A percentile compares a stretch with the other conserved stretches of the same genome.
Evolutionary conservation across 352 stramenopile genomes (phyloP).

Genomic region (Peronospora tabacina): DNA sequence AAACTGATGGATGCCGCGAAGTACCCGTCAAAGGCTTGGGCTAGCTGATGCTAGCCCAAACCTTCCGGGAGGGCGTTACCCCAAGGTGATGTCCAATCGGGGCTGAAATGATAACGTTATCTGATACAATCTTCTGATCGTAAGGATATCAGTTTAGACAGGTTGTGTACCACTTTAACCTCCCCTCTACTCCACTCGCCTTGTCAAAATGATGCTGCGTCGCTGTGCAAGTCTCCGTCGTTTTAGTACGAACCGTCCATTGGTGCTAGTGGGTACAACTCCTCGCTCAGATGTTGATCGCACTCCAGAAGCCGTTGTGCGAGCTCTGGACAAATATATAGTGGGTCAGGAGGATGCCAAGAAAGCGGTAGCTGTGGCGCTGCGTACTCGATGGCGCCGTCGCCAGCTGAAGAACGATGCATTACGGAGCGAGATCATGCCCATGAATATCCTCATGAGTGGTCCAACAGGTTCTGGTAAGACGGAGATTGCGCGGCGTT

Average conservation of each 20-base stretch:
- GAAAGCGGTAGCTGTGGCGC: constrained; percentile 95
- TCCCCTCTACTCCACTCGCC: neutral
- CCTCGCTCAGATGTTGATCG: constrained; percentile 30
- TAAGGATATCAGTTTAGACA: too few species aligned
- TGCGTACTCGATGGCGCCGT: constrained; percentile 96
- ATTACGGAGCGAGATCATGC: constrained; percentile 86
- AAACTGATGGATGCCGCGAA: too few species aligned
- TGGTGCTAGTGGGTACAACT: constrained; percentile 3
- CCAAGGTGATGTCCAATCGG: too few species aligned
- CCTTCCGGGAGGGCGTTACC: too few species aligned
- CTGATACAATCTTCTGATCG: too few species aligned
- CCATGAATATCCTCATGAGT: constrained; percentile 99
- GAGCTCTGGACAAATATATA: constrained; percentile 93
- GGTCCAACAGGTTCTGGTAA: constrained; percentile 96
- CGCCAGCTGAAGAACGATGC: constrained; percentile 87
- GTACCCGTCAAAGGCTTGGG: too few species aligned
- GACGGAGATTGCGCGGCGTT: constrained; percentile 96
- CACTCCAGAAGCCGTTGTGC: constrained; percentile 89
- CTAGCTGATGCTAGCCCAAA: too few species aligned
- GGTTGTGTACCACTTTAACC: too few species aligned
- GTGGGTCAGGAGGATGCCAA: constrained; percentile 96
- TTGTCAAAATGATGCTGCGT: constrained; percentile 14
- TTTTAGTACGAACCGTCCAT: constrained; percentile 22
- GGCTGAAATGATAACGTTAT: too few species aligned
- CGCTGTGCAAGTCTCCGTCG: constrained; percentile 15